Evolutionary conservation across 371 early-diverging fungal genomes (phyloP).

Genomic region (Mortierella sp.): DNA sequence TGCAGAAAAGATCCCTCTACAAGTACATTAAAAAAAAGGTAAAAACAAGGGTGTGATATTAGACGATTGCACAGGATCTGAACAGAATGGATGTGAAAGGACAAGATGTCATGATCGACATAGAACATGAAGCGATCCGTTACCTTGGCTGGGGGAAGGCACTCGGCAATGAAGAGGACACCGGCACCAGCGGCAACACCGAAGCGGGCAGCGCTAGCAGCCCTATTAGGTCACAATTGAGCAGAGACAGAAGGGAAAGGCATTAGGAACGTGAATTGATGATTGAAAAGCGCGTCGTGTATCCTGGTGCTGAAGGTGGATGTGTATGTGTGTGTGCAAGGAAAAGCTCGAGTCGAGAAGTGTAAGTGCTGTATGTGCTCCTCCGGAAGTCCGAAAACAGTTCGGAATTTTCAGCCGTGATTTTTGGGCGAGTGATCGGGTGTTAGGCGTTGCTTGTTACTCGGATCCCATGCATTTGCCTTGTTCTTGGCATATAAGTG

Average conservation of each 20-base stretch:
- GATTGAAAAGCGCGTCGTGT: background rate
- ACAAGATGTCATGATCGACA: background rate
- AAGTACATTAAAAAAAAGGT: background rate
- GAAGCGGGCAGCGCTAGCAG: constrained; percentile 44
- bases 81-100: background rate
- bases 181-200: constrained; percentile 54
- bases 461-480: constrained; percentile 3
- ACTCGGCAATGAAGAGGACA: constrained; percentile 57
- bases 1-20: constrained; percentile 57
- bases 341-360: background rate
- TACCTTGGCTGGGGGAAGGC: constrained; percentile 59
- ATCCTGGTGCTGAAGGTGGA: background rate
- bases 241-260: background rate
- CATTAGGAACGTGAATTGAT: background rate
- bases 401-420: constrained; percentile 3
- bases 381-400: constrained; percentile 12
- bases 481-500: background rate
- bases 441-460: background rate
- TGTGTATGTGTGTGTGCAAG: background rate
- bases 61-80: background rate
- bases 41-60: background rate
- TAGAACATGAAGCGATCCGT: background rate
- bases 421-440: constrained; percentile 12
- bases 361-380: background rate
- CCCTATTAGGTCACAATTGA: constrained; percentile 19